phyloP scores from a whole-genome alignment of 345 rosid genomes.

The Arabidopsis arenosa region DNA sequence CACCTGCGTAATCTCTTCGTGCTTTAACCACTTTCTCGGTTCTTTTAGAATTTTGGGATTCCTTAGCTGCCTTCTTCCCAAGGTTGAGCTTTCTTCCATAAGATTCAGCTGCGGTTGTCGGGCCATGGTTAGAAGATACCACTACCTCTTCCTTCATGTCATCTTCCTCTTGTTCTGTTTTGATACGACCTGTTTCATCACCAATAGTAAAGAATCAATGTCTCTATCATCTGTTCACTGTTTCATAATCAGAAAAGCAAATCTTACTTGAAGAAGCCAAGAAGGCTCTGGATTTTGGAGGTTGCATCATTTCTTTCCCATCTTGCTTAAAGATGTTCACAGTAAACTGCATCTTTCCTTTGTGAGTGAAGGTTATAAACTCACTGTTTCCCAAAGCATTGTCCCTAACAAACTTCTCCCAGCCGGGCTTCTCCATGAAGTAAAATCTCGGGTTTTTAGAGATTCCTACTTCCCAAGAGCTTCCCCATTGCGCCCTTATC shows the following conservation, averaged over 20 bases:
- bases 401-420: slow-evolving; percentile 6
- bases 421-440: neutral
- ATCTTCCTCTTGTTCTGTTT: neutral
- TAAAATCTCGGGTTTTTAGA: neutral
- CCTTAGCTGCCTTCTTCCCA: neutral
- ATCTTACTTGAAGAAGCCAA: neutral
- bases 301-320: neutral
- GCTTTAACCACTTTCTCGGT: neutral
- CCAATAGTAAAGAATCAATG: neutral
- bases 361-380: neutral
- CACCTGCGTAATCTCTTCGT: neutral
- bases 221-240: neutral
- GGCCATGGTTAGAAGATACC: neutral
- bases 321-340: neutral
- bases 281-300: neutral
- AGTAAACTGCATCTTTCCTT: neutral
- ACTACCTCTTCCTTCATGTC: neutral
- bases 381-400: neutral
- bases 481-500: neutral
- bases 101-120: neutral
- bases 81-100: neutral
- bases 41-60: neutral
- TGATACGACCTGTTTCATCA: slow-evolving; percentile 7
- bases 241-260: neutral
- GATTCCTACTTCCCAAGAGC: neutral